Conservation (phyloP, 495 filamentous ascomycete species). For the Neurospora sp. region DNA sequence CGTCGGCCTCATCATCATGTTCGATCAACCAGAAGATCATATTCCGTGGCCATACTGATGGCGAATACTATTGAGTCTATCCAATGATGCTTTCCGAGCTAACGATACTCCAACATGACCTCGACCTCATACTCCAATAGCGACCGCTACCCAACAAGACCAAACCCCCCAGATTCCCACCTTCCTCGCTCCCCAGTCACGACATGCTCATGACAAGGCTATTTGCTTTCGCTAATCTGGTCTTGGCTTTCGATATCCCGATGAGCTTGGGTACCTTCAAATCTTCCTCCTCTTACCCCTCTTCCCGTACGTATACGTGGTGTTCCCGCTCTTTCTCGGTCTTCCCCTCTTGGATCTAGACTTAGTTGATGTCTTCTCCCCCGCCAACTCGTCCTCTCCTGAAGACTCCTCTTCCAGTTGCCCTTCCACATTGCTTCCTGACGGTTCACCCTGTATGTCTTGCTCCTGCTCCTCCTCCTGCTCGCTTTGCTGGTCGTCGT, state of each 20-base stretch:
- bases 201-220: background rate
- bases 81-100: accelerated
- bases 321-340: background rate
- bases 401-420: background rate
- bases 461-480: background rate
- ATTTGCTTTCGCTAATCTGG: background rate
- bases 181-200: background rate
- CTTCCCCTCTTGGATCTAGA: background rate
- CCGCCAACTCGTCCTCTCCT: background rate
- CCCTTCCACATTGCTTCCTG: background rate
- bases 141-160: background rate
- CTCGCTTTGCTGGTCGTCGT: background rate
- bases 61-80: background rate
- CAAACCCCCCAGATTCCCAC: background rate
- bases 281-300: background rate
- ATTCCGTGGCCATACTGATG: accelerated
- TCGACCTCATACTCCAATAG: background rate
- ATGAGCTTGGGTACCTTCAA: background rate
- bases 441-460: background rate
- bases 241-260: background rate
- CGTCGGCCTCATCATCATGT: background rate
- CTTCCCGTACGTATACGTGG: background rate
- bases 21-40: background rate
- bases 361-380: background rate
- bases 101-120: background rate